Base-by-base conservation (phyloP, 495 filamentous ascomycete genomes). In the Penicillium coffeae region DNA sequence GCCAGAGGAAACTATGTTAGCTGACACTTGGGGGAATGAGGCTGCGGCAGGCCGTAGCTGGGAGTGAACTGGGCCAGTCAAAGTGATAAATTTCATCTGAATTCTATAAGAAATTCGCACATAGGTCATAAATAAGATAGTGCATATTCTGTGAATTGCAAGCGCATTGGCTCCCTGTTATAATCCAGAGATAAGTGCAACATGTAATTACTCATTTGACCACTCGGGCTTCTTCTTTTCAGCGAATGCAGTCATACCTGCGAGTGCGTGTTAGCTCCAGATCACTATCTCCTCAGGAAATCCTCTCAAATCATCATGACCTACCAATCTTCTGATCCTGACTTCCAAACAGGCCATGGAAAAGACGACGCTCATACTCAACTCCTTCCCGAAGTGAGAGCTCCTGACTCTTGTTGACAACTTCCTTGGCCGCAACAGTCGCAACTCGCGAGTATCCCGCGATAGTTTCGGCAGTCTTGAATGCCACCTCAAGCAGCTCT, bases 321-420 rank as follows among this genome's bases (percentile, higher is more conserved):
- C 60, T 64, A 81, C 85, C 93, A 69, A 95, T 88, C 78, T 96
- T 98, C 73, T 97, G 93, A 65, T 98, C 93, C 75, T 86, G 76
- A 47, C 85, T 91, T 4, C 91, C 92, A 80, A 98, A 98, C 59
- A 96, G 61, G 10, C 79, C 76, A 64, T 98, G 93, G 75, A 97
- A 98, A 48, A 96, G 73, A 42, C 92, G 76, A 63, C 93, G 74
- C 81, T 98, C 93, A 71, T 79, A 96, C 72, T 97, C 94, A 1
- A 98, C 84, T 0, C 93, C 93, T 59, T 96, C 94, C 56, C 85
- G 75, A 51, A 98, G 69, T 10, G 82, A 72, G 52, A 92, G 62
- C 56, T 97, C 92, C 75, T 95, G 89, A 59, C 88, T 92, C 83
- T 96, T 95, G 59, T 96, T 96, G 20, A 98, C 90, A 14, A 90